A percentile compares a stretch with the other conserved stretches of the same genome.
Evolutionary conservation across 108 stramenopile species (phyloP).

Genomic region (Ochromonas danica): DNA sequence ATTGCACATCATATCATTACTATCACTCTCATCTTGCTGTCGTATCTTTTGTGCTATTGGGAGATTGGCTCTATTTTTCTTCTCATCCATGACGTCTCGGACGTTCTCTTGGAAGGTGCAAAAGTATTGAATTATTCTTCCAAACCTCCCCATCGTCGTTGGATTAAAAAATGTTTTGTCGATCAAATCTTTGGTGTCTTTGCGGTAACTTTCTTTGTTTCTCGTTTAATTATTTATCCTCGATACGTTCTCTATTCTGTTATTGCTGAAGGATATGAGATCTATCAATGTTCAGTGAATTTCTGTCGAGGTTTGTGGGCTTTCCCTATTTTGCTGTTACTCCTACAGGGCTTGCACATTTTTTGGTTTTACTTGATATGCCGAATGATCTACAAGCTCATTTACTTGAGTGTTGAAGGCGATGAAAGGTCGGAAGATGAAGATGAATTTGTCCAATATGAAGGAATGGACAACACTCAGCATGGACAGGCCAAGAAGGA

Average conservation of each 20-base stretch:
- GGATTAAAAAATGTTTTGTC: neutral
- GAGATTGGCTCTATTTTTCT: slow-evolving; percentile 39
- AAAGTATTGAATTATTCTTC: slow-evolving; percentile 56
- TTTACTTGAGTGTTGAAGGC: neutral
- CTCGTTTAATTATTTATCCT: slow-evolving; percentile 49
- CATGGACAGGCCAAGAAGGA: no score
- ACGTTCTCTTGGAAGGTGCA: slow-evolving; percentile 50
- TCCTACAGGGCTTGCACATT: slow-evolving; percentile 44
- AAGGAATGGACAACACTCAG: no score
- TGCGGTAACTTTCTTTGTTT: slow-evolving; percentile 44
- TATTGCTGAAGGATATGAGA: neutral
- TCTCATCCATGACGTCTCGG: slow-evolving; percentile 46
- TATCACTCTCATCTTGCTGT: slow-evolving; percentile 23
- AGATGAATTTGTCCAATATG: slow-evolving; percentile 31
- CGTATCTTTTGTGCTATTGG: neutral
- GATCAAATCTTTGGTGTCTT: slow-evolving; percentile 44
- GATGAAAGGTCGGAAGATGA: slow-evolving; percentile 32
- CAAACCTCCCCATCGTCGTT: neutral
- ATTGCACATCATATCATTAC: slow-evolving; percentile 30
- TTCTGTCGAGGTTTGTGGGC: neutral
- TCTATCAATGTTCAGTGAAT: neutral
- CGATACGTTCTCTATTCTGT: slow-evolving; percentile 38
- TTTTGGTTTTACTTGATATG: slow-evolving; percentile 47
- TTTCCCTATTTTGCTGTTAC: slow-evolving; percentile 37
- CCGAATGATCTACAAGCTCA: slow-evolving; percentile 27